Conservation (phyloP, 75 land plant species). For the Chamaecyparis obtusa region DNA sequence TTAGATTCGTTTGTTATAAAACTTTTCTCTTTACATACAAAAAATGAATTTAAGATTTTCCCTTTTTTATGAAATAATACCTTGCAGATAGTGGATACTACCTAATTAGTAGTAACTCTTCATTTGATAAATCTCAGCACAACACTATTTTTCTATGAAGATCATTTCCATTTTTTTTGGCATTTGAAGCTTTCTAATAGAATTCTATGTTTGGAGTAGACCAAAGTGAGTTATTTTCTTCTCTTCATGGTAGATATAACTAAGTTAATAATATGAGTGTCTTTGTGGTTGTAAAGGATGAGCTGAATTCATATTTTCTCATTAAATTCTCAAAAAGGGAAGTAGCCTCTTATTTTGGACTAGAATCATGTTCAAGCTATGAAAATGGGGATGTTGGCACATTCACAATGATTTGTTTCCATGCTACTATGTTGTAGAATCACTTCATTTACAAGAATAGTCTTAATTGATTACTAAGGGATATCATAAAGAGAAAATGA, state of each 20-base stretch:
- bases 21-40: neutral
- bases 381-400: neutral
- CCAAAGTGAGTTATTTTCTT: neutral
- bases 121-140: neutral
- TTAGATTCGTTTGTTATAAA: neutral
- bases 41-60: neutral
- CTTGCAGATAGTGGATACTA: neutral
- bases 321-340: neutral
- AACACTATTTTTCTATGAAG: too few species aligned
- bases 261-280: neutral
- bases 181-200: neutral
- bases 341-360: neutral
- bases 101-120: neutral
- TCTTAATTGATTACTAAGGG: neutral
- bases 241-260: neutral
- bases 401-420: neutral
- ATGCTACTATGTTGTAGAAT: neutral
- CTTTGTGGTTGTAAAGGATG: neutral
- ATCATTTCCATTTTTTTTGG: neutral
- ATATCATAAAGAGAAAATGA: too few species aligned
- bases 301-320: neutral
- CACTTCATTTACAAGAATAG: neutral
- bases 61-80: neutral
- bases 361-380: neutral
- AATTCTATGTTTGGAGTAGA: neutral